Evolutionary conservation across 2,329 filamentous ascomycete species (phyloP), one percentile per base, ranked within the genome.

Genomic region (Venturia carpophila): DNA sequence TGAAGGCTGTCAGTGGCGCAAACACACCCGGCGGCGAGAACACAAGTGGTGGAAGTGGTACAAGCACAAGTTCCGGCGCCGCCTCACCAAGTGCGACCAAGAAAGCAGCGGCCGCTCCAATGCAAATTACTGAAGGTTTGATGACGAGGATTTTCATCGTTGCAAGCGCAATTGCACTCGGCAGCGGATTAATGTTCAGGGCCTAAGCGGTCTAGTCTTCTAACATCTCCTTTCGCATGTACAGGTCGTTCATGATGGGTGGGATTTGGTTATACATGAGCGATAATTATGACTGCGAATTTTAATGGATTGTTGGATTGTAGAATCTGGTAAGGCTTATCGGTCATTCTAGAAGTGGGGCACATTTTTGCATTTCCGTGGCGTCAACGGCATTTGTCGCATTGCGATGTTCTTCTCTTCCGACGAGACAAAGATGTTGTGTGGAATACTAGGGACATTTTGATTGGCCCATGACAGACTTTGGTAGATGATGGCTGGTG

Each of bases 1-100:
- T 91, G 69, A 82, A 77, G 63, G 74, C 80, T 15, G 73, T 86
- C 62, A 68, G 75, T 11, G 76, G 80, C 60, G 81, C 58, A 13
- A 66, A 66, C 45, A 17, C n/a, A 27, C 64, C 64, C 39, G 21
- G 42, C 7, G 64, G 64, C 15, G 42, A 61, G 30, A 63, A 17
- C 45, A 63, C 64, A 24, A 52, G 42, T 41, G 43, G 27, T 21
- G 39, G 39, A 9, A 65, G 27, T 19, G 39, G 37, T 24, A 43
- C 39, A 39, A 49, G 39, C 58, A 60, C 47, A 42, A 60, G 30
- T 41, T 39, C 47, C 24, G 63, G 63, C 17, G 27, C 34, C 30
- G 55, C 64, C 15, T 47, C 39, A 17, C 55, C 55, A 5, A 49
- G 56, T 27, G 41, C 64, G 42, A 49, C 7, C 39, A 65, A 65